Evolutionary conservation across 2,329 filamentous ascomycete genomes (phyloP).

Genomic region (Xylariaceae sp.): DNA sequence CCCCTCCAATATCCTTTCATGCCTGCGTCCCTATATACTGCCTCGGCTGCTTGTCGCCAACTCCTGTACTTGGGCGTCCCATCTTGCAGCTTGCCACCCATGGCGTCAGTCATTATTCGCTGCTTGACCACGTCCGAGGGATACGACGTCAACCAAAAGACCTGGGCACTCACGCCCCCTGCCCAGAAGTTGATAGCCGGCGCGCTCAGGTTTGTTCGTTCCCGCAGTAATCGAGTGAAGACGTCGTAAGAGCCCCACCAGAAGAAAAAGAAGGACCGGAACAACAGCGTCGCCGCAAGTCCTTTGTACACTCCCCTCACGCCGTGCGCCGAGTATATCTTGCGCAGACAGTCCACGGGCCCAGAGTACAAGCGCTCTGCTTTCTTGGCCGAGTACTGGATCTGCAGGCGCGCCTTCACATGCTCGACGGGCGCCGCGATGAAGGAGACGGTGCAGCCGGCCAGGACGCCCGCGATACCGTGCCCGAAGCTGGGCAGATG

Average conservation of each 20-base stretch:
- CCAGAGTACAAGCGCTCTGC: constrained; percentile 75
- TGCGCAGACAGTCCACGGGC: constrained; percentile 76
- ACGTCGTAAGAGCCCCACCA: constrained; percentile 98
- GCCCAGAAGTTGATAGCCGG: constrained; percentile 96
- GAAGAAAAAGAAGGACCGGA: constrained; percentile 92
- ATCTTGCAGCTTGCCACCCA: constrained; percentile 67
- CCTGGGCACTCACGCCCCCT: constrained; percentile 83
- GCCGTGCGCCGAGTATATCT: constrained; percentile 69
- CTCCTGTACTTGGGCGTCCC: constrained; percentile 63
- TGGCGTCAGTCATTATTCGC: constrained; percentile 90
- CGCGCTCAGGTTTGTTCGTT: constrained; percentile 65
- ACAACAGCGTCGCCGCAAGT: constrained; percentile 77
- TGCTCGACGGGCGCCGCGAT: constrained; percentile 94
- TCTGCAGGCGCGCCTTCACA: constrained; percentile 87
- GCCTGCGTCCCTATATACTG: constrained; percentile 73
- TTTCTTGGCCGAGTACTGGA: constrained; percentile 84
- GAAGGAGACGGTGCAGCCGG: constrained; percentile 86
- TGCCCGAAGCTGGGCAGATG: constrained; percentile 73
- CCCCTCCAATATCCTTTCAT: constrained; percentile 85
- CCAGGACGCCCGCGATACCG: constrained; percentile 80
- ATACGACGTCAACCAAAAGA: constrained; percentile 93
- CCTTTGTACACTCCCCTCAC: constrained; percentile 81
- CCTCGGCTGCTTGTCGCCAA: constrained; percentile 76
- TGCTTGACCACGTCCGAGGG: constrained; percentile 94
- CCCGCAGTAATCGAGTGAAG: constrained; percentile 63